Conservation (phyloP, 1,284 basidiomycete species). For the Tylopilus sp. region DNA sequence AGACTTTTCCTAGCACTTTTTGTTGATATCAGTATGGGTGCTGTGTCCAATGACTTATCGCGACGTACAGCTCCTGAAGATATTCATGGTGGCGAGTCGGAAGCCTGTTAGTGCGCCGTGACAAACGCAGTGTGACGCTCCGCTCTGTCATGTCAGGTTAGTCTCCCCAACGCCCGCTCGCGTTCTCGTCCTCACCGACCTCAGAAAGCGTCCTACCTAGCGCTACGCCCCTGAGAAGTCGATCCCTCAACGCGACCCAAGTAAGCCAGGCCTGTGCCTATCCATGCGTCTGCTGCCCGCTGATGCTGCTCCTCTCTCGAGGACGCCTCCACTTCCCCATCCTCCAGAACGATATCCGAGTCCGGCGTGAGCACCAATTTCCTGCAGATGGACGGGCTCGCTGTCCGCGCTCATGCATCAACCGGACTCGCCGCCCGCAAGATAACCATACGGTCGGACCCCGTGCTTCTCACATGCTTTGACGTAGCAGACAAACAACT, state of each 20-base stretch:
- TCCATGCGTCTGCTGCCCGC: background rate
- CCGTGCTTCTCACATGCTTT: constrained; percentile 64
- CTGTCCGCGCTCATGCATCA: constrained; percentile 25
- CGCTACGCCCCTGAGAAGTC: constrained; percentile 19
- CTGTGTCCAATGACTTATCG: constrained; percentile 10
- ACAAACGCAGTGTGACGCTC: constrained; percentile 30
- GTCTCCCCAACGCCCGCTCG: background rate
- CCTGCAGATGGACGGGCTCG: constrained; percentile 18
- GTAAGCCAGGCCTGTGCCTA: constrained; percentile 11
- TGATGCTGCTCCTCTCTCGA: constrained; percentile 1
- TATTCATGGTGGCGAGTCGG: constrained; percentile 54
- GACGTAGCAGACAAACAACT: constrained; percentile 68
- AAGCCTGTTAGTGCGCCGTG: constrained; percentile 19
- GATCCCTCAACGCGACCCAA: constrained; percentile 8
- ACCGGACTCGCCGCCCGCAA: constrained; percentile 36
- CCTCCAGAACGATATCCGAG: constrained; percentile 35
- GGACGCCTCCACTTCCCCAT: constrained; percentile 25
- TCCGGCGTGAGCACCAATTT: constrained; percentile 23
- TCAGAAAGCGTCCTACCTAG: constrained; percentile 2
- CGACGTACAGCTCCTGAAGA: constrained; percentile 77
- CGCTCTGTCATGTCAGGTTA: constrained; percentile 20
- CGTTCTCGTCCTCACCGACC: background rate
- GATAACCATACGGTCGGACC: constrained; percentile 56
- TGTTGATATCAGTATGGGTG: constrained; percentile 12
- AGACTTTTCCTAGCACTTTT: constrained; percentile 88